A percentile compares a stretch with the other conserved stretches of the same genome.
These are phyloP conservation scores for Phylloporus rhodoxanthus DNA, from an alignment of 768 basidiomycete genomes.

Conservation along the genomic window DNA sequence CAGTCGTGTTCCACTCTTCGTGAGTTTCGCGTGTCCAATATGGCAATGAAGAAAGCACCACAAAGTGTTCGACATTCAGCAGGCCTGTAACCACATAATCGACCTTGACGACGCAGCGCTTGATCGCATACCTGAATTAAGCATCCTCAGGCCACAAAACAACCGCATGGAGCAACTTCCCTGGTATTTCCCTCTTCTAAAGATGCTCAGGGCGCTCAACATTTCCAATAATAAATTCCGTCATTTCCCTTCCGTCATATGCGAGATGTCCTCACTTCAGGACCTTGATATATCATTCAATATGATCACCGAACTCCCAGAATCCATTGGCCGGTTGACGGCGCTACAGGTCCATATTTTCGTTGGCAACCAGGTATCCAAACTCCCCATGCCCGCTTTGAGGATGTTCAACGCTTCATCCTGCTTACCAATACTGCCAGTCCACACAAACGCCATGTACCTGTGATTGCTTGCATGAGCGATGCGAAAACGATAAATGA, in stretches of 20 bases:
- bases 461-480: conserved; percentile 36
- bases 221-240: conserved; percentile 95
- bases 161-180: conserved; percentile 88
- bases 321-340: conserved; percentile 65
- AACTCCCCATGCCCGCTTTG: conserved; percentile 77
- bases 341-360: conserved; percentile 69
- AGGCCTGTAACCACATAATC: conserved; percentile 78
- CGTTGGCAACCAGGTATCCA: conserved; percentile 78
- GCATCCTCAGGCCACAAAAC: conserved; percentile 73
- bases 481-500: background rate
- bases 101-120: conserved; percentile 85
- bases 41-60: conserved; percentile 93
- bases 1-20: conserved; percentile 78
- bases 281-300: conserved; percentile 97
- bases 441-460: conserved; percentile 89
- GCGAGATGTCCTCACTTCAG: conserved; percentile 59
- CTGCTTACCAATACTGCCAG: conserved; percentile 58
- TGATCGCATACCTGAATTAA: conserved; percentile 66
- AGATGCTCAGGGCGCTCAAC: conserved; percentile 70
- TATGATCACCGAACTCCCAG: conserved; percentile 72
- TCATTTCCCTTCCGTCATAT: conserved; percentile 66
- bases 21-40: conserved; percentile 81
- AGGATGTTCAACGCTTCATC: conserved; percentile 82
- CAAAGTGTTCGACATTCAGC: conserved; percentile 70
- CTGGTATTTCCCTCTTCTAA: conserved; percentile 74